Evolutionary conservation across 2,329 filamentous ascomycete species (phyloP).

Genomic region (Penicillium sp.): DNA sequence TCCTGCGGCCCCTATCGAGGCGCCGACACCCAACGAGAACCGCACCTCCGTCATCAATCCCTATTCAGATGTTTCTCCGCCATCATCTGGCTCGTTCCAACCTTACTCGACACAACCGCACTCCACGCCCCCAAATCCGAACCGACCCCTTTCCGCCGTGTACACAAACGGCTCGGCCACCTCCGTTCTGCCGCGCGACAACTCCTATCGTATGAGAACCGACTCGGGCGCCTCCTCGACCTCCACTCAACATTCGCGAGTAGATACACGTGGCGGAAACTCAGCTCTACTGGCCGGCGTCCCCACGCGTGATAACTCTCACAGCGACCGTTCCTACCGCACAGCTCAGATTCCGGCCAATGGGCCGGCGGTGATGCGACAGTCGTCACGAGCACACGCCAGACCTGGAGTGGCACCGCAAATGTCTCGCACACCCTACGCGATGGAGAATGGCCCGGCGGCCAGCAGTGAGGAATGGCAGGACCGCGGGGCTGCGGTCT

Average conservation of each 20-base stretch:
- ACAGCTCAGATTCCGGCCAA: constrained; percentile 62
- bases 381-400: constrained; percentile 73
- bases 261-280: constrained; percentile 66
- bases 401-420: constrained; percentile 45
- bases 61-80: constrained; percentile 50
- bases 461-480: constrained; percentile 91
- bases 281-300: constrained; percentile 63
- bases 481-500: constrained; percentile 87
- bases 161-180: constrained; percentile 52
- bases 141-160: constrained; percentile 53
- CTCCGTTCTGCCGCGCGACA: constrained; percentile 43
- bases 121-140: constrained; percentile 40
- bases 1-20: constrained; percentile 26
- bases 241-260: constrained; percentile 60
- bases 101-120: constrained; percentile 48
- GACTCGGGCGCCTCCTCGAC: constrained; percentile 64
- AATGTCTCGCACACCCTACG: constrained; percentile 54
- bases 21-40: constrained; percentile 37
- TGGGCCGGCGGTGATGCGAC: constrained; percentile 71
- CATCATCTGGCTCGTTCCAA: constrained; percentile 48
- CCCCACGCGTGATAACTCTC: constrained; percentile 70
- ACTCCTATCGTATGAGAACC: constrained; percentile 59
- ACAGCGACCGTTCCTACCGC: constrained; percentile 70
- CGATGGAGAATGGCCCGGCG: constrained; percentile 60
- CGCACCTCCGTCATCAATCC: constrained; percentile 50